Percentiles rank a stretch among this genome's conserved stretches.
These are phyloP conservation scores for Geosiphon pyriformis DNA, from an alignment of 192 early-diverging fungal genomes.

Conservation along the genomic window DNA sequence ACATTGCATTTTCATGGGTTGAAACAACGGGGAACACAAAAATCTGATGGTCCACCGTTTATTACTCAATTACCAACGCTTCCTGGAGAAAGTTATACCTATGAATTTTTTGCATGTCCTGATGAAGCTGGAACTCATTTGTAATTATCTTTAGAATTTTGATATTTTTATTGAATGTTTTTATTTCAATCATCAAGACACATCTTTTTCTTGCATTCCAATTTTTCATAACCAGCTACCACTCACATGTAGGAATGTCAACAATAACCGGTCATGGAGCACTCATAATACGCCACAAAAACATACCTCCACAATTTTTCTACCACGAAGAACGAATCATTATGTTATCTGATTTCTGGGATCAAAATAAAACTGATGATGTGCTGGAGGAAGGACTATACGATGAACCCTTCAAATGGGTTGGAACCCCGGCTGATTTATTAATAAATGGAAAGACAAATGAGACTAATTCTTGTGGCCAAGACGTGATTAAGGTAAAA, in stretches of 20 bases:
- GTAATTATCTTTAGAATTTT: not conserved
- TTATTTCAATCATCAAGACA: no score
- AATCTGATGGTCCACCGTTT: not conserved
- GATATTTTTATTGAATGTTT: no score
- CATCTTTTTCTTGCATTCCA: not conserved
- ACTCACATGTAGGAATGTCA: not conserved
- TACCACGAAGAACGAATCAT: not conserved
- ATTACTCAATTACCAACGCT: not conserved
- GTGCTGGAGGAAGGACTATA: not conserved
- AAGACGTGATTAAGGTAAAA: constrained; percentile 22
- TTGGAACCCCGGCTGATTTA: not conserved
- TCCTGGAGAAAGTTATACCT: not conserved
- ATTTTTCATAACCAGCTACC: not conserved
- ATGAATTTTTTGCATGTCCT: not conserved
- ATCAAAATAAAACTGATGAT: not conserved
- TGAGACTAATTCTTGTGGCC: constrained; percentile 21
- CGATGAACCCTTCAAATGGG: not conserved
- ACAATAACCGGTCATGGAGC: not conserved
- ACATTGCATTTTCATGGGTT: no score
- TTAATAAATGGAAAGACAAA: no score
- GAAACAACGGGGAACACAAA: no score
- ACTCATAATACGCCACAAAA: not conserved
- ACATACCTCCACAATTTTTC: not conserved
- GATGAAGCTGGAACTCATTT: not conserved
- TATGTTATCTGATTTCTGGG: not conserved